Evolutionary conservation across 2,329 filamentous ascomycete genomes (phyloP), one percentile per base, ranked within the genome.

Genomic region (Stromatinia cepivora): DNA sequence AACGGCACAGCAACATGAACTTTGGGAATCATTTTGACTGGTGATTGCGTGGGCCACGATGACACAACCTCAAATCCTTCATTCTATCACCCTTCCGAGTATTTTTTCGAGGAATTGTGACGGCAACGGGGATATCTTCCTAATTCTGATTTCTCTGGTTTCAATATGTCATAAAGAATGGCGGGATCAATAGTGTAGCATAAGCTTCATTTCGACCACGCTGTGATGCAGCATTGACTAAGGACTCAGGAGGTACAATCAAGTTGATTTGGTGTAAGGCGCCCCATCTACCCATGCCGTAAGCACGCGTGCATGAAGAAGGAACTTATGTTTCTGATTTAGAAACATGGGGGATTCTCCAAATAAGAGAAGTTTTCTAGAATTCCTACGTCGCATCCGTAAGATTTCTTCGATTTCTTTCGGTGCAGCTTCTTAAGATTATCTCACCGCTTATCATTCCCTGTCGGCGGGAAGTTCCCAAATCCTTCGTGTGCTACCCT

Each of bases 191-290:
- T 62, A 68, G 66, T 68, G 56, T 63, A 67, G 36, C 57, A 63
- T 68, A 68, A 63, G 57, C 66, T 68, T 63, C 66, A 39, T 63
- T 63, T 54, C n/a, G 46, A 39, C 36, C 57, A 63, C 48, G 66
- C 25, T 31, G 39, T 68, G 46, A 63, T 45, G 66, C 46, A 54
- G 66, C 57, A 46, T 63, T 45, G 66, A 46, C 45, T 28, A 52
- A 45, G 57, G 36, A 64, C 36, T 68, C 39, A 36, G 22, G 57
- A 64, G 57, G 57, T 57, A 54, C 36, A 67, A 67, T 67, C 53
- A 36, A 67, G 56, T 62, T 52, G 66, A 67, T 50, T 67, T 34
- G 57, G 58, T 53, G 56, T 62, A 45, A 62, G n/a, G 36, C 22
- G 28, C 34, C 46, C 46, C 31, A 36, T 20, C 36, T 45, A 39